These are phyloP conservation scores for Reutealis trisperma DNA, from an alignment of 345 rosid species.

Conservation along the genomic window DNA sequence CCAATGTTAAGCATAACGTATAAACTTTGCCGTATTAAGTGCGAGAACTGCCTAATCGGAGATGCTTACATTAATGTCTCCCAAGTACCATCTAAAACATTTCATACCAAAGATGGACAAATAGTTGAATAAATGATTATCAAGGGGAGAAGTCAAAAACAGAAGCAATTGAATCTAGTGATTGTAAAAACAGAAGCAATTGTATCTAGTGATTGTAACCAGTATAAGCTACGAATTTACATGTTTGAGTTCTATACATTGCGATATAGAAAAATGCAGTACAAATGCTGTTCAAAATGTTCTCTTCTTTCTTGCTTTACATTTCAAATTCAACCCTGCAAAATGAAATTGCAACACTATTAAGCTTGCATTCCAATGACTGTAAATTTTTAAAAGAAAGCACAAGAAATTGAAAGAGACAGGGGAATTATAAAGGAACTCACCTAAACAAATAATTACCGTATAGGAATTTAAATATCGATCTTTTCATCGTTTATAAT, in stretches of 20 bases:
- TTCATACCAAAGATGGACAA: too few species aligned
- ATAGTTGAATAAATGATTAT: too few species aligned
- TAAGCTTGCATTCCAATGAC: not conserved
- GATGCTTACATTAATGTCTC: too few species aligned
- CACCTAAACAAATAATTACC: not conserved
- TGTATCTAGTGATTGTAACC: not conserved
- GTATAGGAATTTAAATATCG: not conserved
- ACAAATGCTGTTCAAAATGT: not conserved
- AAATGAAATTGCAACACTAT: not conserved
- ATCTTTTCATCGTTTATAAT: not conserved
- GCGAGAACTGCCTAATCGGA: too few species aligned
- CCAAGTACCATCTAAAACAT: too few species aligned
- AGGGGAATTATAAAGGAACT: not conserved
- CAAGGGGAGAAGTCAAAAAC: too few species aligned
- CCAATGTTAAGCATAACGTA: too few species aligned
- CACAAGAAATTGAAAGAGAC: not conserved
- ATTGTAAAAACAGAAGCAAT: not conserved
- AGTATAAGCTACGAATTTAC: not conserved
- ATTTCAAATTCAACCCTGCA: slow-evolving; percentile 12
- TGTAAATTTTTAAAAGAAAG: not conserved
- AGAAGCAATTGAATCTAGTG: too few species aligned
- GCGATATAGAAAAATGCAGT: not conserved
- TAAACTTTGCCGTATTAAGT: too few species aligned
- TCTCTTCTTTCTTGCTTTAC: not conserved
- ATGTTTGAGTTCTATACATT: not conserved